A percentile compares a stretch with the other conserved stretches of the same genome.
phyloP scores from a whole-genome alignment of 345 rosid genomes.

The Eucalyptus guilfoylei region DNA sequence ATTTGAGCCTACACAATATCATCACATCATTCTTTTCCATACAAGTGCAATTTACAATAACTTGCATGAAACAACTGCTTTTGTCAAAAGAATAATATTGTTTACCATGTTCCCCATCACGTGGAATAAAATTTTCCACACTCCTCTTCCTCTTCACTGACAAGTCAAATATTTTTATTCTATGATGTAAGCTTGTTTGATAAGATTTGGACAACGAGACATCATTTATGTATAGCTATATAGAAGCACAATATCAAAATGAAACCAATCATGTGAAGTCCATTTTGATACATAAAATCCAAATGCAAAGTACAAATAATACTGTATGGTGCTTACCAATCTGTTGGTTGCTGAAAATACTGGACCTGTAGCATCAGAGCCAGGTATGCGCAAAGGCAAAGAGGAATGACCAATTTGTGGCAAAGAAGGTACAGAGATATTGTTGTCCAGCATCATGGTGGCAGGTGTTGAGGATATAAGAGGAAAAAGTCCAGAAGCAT shows the following conservation, averaged over 20 bases:
- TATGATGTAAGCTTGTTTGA: not conserved
- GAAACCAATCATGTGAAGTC: not conserved
- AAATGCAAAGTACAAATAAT: not conserved
- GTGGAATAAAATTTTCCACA: not conserved
- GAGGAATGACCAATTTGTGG: slow-evolving; percentile 36
- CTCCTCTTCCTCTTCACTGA: not conserved
- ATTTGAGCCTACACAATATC: slow-evolving; percentile 32
- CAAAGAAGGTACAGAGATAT: slow-evolving; percentile 12
- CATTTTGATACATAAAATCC: not conserved
- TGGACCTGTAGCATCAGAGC: slow-evolving; percentile 37
- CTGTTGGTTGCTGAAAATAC: slow-evolving; percentile 39
- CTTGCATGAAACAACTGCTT: not conserved
- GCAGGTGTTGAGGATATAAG: slow-evolving; percentile 50
- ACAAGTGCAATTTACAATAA: not conserved
- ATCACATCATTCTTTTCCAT: not conserved
- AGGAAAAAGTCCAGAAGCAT: slow-evolving; percentile 41
- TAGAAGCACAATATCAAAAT: not conserved
- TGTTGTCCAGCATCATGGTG: slow-evolving; percentile 42
- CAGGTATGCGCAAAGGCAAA: slow-evolving; percentile 35
- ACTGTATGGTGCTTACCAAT: slow-evolving; percentile 10
- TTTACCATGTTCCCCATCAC: not conserved
- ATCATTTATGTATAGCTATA: not conserved
- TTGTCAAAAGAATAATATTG: not conserved
- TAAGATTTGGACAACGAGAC: not conserved
- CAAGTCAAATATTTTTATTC: not conserved